Percentiles rank a stretch among this genome's conserved stretches.
Evolutionary conservation across 108 stramenopile genomes (phyloP).

Genomic region (Bacterosira constricta): DNA sequence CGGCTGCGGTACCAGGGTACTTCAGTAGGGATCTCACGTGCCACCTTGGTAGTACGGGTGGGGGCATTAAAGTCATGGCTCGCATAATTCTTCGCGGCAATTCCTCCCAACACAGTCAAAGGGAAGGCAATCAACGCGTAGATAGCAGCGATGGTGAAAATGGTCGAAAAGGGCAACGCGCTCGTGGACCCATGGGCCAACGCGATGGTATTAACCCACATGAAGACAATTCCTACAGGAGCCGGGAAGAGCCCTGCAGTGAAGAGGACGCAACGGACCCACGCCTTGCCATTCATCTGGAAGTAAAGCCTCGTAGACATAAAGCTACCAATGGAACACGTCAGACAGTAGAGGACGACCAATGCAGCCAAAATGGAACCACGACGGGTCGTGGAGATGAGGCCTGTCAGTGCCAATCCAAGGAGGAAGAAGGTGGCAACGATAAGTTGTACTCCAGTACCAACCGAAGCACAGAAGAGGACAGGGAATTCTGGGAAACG

Average conservation of each 20-base stretch:
- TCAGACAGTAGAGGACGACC: constrained; percentile 90
- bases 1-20: constrained; percentile 82
- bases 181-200: constrained; percentile 91
- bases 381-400: constrained; percentile 91
- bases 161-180: constrained; percentile 93
- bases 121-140: constrained; percentile 89
- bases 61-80: constrained; percentile 92
- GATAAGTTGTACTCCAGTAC: constrained; percentile 91
- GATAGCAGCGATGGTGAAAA: constrained; percentile 84
- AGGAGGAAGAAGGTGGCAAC: constrained; percentile 83
- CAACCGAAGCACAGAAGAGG: constrained; percentile 89
- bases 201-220: constrained; percentile 93
- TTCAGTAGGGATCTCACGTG: constrained; percentile 92
- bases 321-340: constrained; percentile 89
- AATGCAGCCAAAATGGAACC: constrained; percentile 93
- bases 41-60: constrained; percentile 96
- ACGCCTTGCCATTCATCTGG: constrained; percentile 91
- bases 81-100: constrained; percentile 89
- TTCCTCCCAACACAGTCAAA: constrained; percentile 90
- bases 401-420: constrained; percentile 79
- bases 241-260: constrained; percentile 90
- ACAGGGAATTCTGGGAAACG: constrained; percentile 85
- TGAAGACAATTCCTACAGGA: constrained; percentile 84
- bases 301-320: constrained; percentile 86
- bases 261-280: constrained; percentile 90